Base-by-base conservation (phyloP, 2,329 filamentous ascomycete species). In the Bipolaris victoriae region DNA sequence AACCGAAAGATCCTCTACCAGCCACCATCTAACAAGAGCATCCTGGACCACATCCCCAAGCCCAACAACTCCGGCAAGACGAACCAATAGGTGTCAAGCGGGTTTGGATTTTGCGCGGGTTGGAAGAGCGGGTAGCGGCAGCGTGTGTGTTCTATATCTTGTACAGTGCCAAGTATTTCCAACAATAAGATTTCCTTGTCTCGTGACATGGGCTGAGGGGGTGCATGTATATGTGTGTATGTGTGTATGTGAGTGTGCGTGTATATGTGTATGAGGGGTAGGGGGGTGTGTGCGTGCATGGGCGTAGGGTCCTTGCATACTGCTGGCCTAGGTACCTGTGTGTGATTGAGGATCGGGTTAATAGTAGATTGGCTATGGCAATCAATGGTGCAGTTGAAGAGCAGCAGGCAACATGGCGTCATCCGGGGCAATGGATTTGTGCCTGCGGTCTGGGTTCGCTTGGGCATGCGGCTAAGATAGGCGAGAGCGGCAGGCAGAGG, bases 1-100 rank as follows among this genome's bases (percentile, higher is more conserved):
- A 90, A 92, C 72, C 89, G 95, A 76, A 97, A 98, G 89, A 83
- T 98, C 71, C 84, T 88, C 70, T 97, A 96, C 82, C 90, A 88
- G 77, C 91, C 92, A 63, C 92, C 92, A 18, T 58, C 55, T 36
- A 64, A 69, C 64, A 69, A 67, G 62, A 69, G 63, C 58, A 68
- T 73, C 11, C 66, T 72, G 44, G 61, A 63, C 58, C 65, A 71
- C 50, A 61, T 75, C 26, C 61, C 66, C 57, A 72, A 74, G 70
- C 69, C 70, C 55, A 67, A 69, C 61, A 69, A 43, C 44, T 59
- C 52, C 20, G 67, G 62, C 65, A 75, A 64, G 71, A 76, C 66
- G 64, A 70, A 75, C 70, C 70, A 70, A 69, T 65, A 66, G 52
- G 52, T 49, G 49, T 61, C 55, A 46, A 44, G 60, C 48, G 51